Conservation (phyloP, 176 grass and related monocot genomes). For the Puccinellia tenuiflora region DNA sequence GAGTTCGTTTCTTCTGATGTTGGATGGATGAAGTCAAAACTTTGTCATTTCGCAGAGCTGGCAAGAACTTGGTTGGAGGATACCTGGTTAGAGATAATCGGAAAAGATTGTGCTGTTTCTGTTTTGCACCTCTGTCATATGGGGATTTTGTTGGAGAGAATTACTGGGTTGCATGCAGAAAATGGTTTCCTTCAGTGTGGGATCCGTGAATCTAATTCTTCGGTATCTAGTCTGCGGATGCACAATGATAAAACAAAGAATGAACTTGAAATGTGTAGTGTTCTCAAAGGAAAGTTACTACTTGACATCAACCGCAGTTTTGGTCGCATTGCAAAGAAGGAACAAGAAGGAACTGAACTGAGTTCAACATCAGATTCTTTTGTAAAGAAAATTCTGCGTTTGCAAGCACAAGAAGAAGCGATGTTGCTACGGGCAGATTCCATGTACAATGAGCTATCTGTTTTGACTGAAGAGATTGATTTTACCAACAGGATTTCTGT, state of each 20-base stretch:
- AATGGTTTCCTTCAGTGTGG: conserved; percentile 84
- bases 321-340: conserved; percentile 78
- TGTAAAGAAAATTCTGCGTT: conserved; percentile 70
- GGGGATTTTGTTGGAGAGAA: conserved; percentile 80
- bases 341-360: conserved; percentile 68
- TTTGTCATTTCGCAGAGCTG: conserved; percentile 42
- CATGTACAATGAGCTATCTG: conserved; percentile 58
- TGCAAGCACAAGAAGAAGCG: conserved; percentile 82
- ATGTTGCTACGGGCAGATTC: conserved; percentile 78
- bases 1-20: conserved; percentile 56
- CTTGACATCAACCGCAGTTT: conserved; percentile 83
- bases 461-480: conserved; percentile 69
- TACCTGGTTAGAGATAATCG: conserved; percentile 86
- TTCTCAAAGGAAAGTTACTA: conserved; percentile 90
- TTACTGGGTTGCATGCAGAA: conserved; percentile 78
- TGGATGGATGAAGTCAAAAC: conserved; percentile 51
- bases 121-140: conserved; percentile 91
- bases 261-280: conserved; percentile 72
- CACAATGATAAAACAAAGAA: conserved; percentile 70
- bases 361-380: conserved; percentile 55
- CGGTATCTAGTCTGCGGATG: conserved; percentile 69
- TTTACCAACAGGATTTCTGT: conserved; percentile 47
- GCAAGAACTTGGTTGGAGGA: conserved; percentile 67
- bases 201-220: conserved; percentile 60
- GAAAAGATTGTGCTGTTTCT: conserved; percentile 93